Base-by-base conservation (phyloP, 108 stramenopile species). In the Skeletonema tropicum region DNA sequence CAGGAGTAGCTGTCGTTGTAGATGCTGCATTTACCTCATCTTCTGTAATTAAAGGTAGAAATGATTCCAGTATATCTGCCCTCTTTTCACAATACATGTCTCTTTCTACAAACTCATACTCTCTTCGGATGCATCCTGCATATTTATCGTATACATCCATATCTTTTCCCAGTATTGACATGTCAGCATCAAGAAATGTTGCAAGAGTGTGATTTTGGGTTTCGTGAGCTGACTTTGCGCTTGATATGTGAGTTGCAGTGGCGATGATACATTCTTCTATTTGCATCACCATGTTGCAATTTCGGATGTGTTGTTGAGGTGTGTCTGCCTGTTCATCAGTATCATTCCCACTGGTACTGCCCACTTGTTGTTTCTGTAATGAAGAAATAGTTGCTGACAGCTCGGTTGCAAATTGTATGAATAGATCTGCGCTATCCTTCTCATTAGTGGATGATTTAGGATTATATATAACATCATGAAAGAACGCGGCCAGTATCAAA, bases 401-500 rank as follows among this genome's bases (percentile, higher is more conserved):
- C 10, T 83, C 73, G 7, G 73, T 45, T 32, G 49, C 80, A 79
- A 94, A 91, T n/a, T 87, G 68, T 26, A 76, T 67, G 75, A 92
- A 95, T 25, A 92, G 57, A 45, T 75, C 60, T 5, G 91, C 91
- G 65, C 90, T 91, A 25, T 92, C 88, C 64, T 77, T 81, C 79
- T 95, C 94, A 76, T 95, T 92, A 7, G 76, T 84, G 19, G 80
- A 59, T 35, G 89, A 90, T 60, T 74, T 85, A 17, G 89, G 79
- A 80, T 95, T 77, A 82, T 95, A 95, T 38, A 95, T 82, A 10
- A 83, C 89, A 84, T 95, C 94, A 76, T 95, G 94, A 75, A 95
- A 95, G 65, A 95, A 92, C 21, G 85, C 89, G 13, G 92, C 82
- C 32, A 88, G 64, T 2, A 77, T 70, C 21, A 85, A 35, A 45